Evolutionary conservation across 352 stramenopile species (phyloP), one percentile per base, ranked within the genome.

Genomic region (Phytophthora sojae): DNA sequence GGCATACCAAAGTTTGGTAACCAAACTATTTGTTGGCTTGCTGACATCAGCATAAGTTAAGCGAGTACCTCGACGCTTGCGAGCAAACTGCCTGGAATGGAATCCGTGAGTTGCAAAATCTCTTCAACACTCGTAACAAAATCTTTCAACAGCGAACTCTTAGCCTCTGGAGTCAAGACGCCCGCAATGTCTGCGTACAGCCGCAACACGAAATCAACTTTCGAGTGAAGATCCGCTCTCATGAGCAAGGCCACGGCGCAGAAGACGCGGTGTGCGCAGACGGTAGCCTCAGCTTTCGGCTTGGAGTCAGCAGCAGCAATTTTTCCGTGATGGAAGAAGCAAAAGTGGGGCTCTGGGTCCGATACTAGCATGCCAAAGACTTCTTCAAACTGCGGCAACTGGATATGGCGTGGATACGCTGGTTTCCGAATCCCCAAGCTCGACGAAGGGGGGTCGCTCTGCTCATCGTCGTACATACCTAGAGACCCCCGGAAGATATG

Each of bases 291-390:
- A 12, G n/a, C 3, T 49, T 71, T 71, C 26, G 32, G 23, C 54
- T 76, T 67, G 21, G 42, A 9, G 17, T 72, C 67, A 17, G 61
- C 52, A 53, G 69, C 11, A 35, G 60, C 45, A 19, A 68, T 68
- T 49, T 65, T 76, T 23, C 53, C 54, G 26, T 67, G 39, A 37
- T 84, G 67, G 71, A 93, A 93, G 56, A 91, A 91, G 32, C 58
- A 69, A 37, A 92, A 95, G 59, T 93, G 87, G 4, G 82, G 87
- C 35, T 89, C 77, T 0, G 77, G 70, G 52, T 95, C 85, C 0
- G 79, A 64, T 49, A 95, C 71, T 3, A 95, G 77, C 80, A 93
- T 83, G 12, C 85, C 87, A 50, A 93, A 93, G 2, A 95, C 69
- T 42, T 95, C 87, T 47, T 93, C 84, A 66, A 95, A 95, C 32